Evolutionary conservation across 1,284 basidiomycete genomes (phyloP), one percentile per base, ranked within the genome.

Genomic region (Rhodotorula glutinis): DNA sequence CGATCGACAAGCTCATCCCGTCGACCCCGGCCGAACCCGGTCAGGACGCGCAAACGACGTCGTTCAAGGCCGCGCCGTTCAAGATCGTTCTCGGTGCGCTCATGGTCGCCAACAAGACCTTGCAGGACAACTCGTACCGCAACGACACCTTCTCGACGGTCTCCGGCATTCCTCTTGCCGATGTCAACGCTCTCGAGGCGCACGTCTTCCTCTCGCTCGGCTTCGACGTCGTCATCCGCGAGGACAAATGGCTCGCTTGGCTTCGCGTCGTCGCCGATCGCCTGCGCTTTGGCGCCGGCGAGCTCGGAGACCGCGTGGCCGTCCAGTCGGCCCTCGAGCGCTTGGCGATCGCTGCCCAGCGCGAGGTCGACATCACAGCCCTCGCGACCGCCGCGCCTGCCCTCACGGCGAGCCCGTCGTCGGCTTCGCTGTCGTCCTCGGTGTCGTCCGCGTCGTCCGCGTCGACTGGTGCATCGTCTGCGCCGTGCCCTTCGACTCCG

Each of bases 121-220:
- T 74, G 29, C 74, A 76, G 63, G 75, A 76, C 69, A 76, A 76
- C 59, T 72, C 71, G 53, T 76, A 73, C 72, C 70, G 72, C 62
- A 74, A 72, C 63, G 71, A 69, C 25, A 73, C 75, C 40, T 76
- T 69, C 58, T 59, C 75, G 44, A 54, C 69, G 46, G 75, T 75
- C 23, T 73, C 75, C 23, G 71, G 68, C 49, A 71, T 75, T 55
- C 69, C 75, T 9, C 67, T 76, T 54, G 62, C 62, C 38, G 75
- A 76, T 53, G 74, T 76, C 57, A 75, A 74, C 62, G 63, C 67
- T 17, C 70, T 73, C 65, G 75, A 76, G 63, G 67, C 65, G 13
- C 70, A 66, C 62, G 63, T 76, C 59, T 66, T 72, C 47, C 58
- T 60, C 23, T 64, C 70, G 5, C 65, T 76, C 53, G 40, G 59